These are phyloP conservation scores for Colletotrichum liaoningense DNA, from an alignment of 2,329 filamentous ascomycete genomes.

Conservation along the genomic window DNA sequence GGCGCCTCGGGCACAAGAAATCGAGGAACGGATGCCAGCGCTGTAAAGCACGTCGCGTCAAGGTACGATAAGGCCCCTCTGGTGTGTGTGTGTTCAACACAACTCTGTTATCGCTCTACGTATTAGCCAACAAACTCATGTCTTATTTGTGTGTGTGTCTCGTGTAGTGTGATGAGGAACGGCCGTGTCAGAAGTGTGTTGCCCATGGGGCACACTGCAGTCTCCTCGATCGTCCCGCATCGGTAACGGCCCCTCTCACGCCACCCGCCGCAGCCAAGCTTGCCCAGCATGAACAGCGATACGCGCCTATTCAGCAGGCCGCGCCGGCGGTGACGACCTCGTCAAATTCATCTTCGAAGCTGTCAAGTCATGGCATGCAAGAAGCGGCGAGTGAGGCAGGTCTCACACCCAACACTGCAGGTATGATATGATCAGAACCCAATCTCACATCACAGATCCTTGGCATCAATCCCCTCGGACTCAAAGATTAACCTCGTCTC, in stretches of 20 bases:
- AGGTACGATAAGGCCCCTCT: constrained; percentile 35
- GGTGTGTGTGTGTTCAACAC: no score
- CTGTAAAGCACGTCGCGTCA: constrained; percentile 45
- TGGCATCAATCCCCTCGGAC: neutral
- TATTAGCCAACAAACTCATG: neutral
- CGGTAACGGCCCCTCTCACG: neutral
- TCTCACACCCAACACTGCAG: constrained; percentile 24
- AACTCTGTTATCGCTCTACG: neutral
- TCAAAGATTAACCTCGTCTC: neutral
- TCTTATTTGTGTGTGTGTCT: neutral
- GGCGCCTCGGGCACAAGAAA: constrained; percentile 41
- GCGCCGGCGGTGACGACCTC: neutral
- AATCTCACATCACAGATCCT: neutral
- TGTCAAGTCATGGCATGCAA: neutral
- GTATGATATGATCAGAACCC: neutral
- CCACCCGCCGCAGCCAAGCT: constrained; percentile 23
- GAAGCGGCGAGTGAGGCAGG: constrained; percentile 12
- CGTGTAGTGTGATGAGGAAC: constrained; percentile 44
- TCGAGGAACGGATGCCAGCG: constrained; percentile 45
- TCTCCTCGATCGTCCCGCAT: constrained; percentile 7
- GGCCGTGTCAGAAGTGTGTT: constrained; percentile 49
- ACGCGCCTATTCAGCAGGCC: neutral
- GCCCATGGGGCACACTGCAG: constrained; percentile 50
- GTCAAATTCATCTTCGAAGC: neutral
- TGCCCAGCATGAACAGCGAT: neutral